Percentiles rank a stretch among this genome's conserved stretches.
These are phyloP conservation scores for Apiotrichum gracile DNA, from an alignment of 1,284 basidiomycete species.

Conservation along the genomic window DNA sequence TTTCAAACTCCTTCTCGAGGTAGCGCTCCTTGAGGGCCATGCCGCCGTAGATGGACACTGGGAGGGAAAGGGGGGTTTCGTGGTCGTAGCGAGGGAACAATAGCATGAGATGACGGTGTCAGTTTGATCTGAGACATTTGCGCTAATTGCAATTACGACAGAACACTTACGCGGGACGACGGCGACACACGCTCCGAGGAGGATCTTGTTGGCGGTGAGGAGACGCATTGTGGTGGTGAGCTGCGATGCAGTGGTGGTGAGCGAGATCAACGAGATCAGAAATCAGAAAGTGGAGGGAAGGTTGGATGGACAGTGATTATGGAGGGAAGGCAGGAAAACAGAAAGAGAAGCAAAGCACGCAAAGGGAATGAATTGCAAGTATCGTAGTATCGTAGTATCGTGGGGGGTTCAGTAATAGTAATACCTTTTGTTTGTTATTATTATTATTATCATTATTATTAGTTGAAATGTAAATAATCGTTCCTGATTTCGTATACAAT, in stretches of 20 bases:
- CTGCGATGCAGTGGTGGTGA: neutral
- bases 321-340: too few species aligned
- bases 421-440: too few species aligned
- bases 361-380: too few species aligned
- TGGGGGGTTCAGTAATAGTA: too few species aligned
- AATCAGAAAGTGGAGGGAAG: neutral
- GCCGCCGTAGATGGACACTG: conserved; percentile 34
- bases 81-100: neutral
- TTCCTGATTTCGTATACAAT: too few species aligned
- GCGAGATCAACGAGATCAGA: neutral
- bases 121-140: neutral
- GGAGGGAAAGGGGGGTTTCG: neutral
- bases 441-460: too few species aligned
- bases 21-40: conserved; percentile 29
- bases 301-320: too few species aligned
- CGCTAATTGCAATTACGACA: neutral
- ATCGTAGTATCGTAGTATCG: too few species aligned
- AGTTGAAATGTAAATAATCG: too few species aligned
- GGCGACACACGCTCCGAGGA: conserved; percentile 26
- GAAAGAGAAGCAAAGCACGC: too few species aligned
- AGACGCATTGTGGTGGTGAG: conserved; percentile 18
- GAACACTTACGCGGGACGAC: conserved; percentile 30
- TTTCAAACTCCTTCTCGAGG: conserved; percentile 24
- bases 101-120: neutral
- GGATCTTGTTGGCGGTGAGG: conserved; percentile 31